Conservation (phyloP, 441 rosid genomes). For the Iberis amara region DNA sequence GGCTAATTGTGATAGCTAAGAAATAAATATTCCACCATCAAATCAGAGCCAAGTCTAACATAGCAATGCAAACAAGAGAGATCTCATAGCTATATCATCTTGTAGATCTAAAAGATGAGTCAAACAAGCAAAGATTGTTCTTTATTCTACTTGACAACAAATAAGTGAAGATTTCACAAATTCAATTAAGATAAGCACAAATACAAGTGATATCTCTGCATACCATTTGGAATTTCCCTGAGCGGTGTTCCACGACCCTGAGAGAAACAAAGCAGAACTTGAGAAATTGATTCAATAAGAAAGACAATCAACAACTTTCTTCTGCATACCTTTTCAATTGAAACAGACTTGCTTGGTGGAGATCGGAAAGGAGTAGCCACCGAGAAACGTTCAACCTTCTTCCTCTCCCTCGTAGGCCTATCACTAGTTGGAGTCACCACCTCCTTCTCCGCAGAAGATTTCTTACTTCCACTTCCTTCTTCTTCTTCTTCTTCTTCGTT, state of each 20-base stretch:
- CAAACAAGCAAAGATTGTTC: not conserved
- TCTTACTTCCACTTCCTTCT: conserved; percentile 34
- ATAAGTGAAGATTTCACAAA: not conserved
- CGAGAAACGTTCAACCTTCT: conserved; percentile 81
- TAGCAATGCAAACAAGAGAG: not conserved
- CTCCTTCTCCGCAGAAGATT: conserved; percentile 12
- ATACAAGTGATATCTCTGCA: not conserved
- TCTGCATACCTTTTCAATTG: conserved; percentile 57
- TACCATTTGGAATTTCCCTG: conserved; percentile 93
- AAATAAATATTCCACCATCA: not conserved
- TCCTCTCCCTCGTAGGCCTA: conserved; percentile 87
- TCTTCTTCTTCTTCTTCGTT: conserved; percentile 13
- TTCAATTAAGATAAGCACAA: not conserved
- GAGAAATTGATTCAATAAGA: not conserved
- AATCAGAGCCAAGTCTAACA: not conserved
- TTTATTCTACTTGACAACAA: not conserved
- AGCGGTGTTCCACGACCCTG: conserved; percentile 90
- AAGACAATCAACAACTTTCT: not conserved
- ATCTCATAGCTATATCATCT: conserved; percentile 7
- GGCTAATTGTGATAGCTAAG: too few species aligned
- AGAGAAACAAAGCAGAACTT: not conserved
- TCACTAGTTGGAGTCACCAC: conserved; percentile 55
- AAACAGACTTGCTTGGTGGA: conserved; percentile 51
- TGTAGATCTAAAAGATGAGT: conserved; percentile 17
- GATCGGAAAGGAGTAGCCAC: conserved; percentile 44